Evolutionary conservation across 441 rosid genomes (phyloP), one percentile per base, ranked within the genome.

Genomic region (Hura crepitans): DNA sequence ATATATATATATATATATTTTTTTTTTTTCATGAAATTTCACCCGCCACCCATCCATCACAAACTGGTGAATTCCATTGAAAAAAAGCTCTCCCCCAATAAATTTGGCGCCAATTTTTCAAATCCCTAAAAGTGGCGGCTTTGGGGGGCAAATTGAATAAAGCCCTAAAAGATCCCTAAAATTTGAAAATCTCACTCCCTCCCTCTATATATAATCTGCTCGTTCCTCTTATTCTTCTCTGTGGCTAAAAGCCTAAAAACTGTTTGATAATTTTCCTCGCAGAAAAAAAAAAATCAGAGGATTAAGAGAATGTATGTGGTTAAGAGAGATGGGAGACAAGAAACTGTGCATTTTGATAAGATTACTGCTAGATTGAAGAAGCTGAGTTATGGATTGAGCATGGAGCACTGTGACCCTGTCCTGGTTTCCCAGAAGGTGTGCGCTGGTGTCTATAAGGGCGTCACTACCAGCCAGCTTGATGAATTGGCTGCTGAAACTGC

Each of bases 401-500:
- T 46, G 31, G 97, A 95, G 17, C 99, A 95, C 76, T 95, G 99
- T 28, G 99, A 95, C 53, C 93, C 98, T 0, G 98, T 95, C 22
- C 85, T 91, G 64, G 99, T 95, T 12, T 64, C 99, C 1, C 99
- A 95, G 88, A 95, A 92, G 83, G 98, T 95, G 18, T 95, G 98
- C 47, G 93, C 93, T 17, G 98, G 99, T 33, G 98, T 95, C 55
- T 95, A 90, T 72, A 92, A 90, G 74, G 99, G 98, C 18, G 97
- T 95, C 53, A 92, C 97, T 7, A 95, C 99, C 13, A 92, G 91
- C 66, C 99, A 90, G 74, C 95, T 95, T 9, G 99, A 95, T 77
- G 99, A 95, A 62, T 83, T 95, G 83, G 99, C 97, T 0, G 98
- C 99, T 0, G 99, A 95, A 73, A 95, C 99, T 3, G 94, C 99